Evolutionary conservation across 73 alveolate species (phyloP).

Genomic region (Paramecium octaurelia): DNA sequence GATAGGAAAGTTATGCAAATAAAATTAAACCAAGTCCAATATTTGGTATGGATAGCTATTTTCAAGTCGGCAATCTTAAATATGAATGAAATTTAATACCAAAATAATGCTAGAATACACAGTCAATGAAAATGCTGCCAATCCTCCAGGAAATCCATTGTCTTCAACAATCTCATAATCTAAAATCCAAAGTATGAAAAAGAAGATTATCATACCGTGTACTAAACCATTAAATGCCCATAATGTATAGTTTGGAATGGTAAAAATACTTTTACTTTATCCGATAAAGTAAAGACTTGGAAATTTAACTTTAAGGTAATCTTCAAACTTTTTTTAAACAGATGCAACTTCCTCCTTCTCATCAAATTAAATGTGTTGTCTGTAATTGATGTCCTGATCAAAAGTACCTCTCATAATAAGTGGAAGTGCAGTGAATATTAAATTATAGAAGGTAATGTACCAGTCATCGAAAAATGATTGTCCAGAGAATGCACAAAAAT

Average conservation of each 20-base stretch:
- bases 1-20: conserved; percentile 16
- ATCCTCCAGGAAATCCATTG: conserved; percentile 43
- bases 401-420: conserved; percentile 44
- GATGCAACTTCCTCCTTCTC: neutral
- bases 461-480: conserved; percentile 93
- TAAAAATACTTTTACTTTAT: conserved; percentile 26
- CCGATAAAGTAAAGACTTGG: conserved; percentile 55
- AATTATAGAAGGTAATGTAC: conserved; percentile 94
- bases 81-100: neutral
- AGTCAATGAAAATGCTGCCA: conserved; percentile 32
- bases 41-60: conserved; percentile 39
- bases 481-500: conserved; percentile 92
- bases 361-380: neutral
- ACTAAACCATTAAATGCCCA: conserved; percentile 57
- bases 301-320: neutral
- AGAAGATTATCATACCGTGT: conserved; percentile 45
- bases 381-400: conserved; percentile 57
- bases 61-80: conserved; percentile 49
- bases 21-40: conserved; percentile 59
- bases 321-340: conserved; percentile 13
- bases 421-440: conserved; percentile 82
- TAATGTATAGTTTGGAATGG: conserved; percentile 8
- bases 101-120: conserved; percentile 33
- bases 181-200: conserved; percentile 15
- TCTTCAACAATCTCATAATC: neutral